Conservation (phyloP, 2,329 filamentous ascomycete genomes). For the Arthrobotrys conoides region DNA sequence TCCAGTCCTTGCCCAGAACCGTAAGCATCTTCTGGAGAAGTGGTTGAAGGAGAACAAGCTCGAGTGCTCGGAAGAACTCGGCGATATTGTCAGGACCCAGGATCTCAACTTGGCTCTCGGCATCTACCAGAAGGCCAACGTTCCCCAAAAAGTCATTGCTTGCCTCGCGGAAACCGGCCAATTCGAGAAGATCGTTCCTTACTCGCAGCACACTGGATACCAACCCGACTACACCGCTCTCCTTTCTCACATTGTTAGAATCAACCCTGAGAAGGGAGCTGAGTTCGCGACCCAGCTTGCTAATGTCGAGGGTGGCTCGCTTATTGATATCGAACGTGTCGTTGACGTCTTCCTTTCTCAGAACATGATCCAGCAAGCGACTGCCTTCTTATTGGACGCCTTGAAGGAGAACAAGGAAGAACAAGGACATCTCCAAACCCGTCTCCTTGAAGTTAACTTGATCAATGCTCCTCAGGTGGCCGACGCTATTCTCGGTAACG, state of each 20-base stretch:
- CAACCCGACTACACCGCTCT: conserved; percentile 95
- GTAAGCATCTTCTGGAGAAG: conserved; percentile 96
- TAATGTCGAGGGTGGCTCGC: conserved; percentile 86
- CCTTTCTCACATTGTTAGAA: conserved; percentile 89
- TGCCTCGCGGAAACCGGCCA: conserved; percentile 95
- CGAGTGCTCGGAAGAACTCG: conserved; percentile 94
- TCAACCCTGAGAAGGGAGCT: conserved; percentile 91
- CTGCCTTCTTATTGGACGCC: conserved; percentile 96
- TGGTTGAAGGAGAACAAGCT: conserved; percentile 98
- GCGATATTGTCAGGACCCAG: conserved; percentile 91
- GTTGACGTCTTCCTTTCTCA: conserved; percentile 99
- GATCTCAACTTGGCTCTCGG: conserved; percentile 88
- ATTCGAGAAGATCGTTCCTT: conserved; percentile 96
- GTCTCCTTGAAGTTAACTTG: conserved; percentile 97
- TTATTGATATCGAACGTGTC: conserved; percentile 93
- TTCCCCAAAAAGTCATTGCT: conserved; percentile 93
- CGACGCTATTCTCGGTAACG: conserved; percentile 96
- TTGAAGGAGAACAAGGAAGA: conserved; percentile 95
- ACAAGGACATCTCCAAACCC: conserved; percentile 92
- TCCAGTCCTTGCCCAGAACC: conserved; percentile 91
- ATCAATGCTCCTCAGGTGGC: conserved; percentile 97
- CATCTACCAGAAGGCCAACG: conserved; percentile 92
- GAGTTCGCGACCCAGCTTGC: conserved; percentile 95
- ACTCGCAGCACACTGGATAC: conserved; percentile 86
- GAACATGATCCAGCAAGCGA: conserved; percentile 97